Base-by-base conservation (phyloP, 306 rosid genomes). In the Vicia sativa region DNA sequence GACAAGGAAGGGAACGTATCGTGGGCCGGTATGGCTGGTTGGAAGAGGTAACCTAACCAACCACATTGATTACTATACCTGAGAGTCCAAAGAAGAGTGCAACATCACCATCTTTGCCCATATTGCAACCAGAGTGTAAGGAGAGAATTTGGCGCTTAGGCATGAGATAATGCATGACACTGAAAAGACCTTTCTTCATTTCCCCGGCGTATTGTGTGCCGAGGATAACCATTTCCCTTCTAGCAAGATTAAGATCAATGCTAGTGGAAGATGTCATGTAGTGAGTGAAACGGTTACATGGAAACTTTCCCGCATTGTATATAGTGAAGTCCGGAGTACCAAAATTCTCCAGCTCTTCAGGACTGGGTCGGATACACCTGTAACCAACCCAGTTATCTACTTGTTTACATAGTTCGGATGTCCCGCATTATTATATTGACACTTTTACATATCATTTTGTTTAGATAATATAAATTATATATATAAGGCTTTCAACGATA, bases 201-300 rank as follows among this genome's bases (percentile, higher is more conserved):
- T 92, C 97, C 79, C 97, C 97, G 37, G 97, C 97, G 25, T 92
- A 92, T 11, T 92, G 97, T 0, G 97, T 92, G 72, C 97, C 97
- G 59, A 92, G 91, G 79, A 92, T 92, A 74, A 89, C 92, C 97
- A 92, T 92, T 86, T 92, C 97, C 75, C 80, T 85, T 79, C 97
- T 85, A 73, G 84, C 78, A 62, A 92, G 97, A 73, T 89, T 89
- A 65, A 92, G 79, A 71, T 92, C 97, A 68, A 92, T 60, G 82
- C 95, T 89, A 45, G 97, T 92, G 10, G 97, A 92, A 63, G 97
- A 92, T 41, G 97, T 89, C 97, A 92, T 92, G 90, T 87, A 81
- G 86, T 86, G 96, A 18, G 96, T 92, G 56, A 79, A 92, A 74
- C 96, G 97, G 67, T 92, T 92, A 77, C 97, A 92, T 11, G 97